Conservation (phyloP, 176 grass and related monocot genomes). For the Triticum timopheevii region DNA sequence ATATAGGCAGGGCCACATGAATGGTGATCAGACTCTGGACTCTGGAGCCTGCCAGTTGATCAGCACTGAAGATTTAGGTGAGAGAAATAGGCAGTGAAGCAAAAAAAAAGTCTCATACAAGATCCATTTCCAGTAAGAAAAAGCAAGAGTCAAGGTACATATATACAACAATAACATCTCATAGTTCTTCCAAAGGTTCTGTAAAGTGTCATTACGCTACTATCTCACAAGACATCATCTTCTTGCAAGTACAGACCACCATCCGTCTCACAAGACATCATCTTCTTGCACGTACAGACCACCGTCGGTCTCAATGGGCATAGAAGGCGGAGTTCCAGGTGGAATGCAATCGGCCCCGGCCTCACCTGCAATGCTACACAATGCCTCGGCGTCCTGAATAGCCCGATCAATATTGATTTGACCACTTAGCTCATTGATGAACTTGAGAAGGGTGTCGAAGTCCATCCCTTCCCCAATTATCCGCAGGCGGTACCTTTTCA, state of each 20-base stretch:
- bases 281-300: constrained; percentile 47
- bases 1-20: background rate
- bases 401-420: constrained; percentile 71
- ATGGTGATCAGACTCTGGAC: background rate
- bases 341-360: constrained; percentile 76
- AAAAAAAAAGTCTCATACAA: background rate
- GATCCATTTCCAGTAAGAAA: constrained; percentile 20
- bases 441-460: constrained; percentile 96
- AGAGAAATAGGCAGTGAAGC: background rate
- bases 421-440: constrained; percentile 95
- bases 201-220: background rate
- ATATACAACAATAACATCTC: constrained; percentile 11
- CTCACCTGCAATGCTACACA: constrained; percentile 65
- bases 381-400: constrained; percentile 75
- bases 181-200: constrained; percentile 25
- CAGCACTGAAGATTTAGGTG: background rate
- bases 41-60: background rate
- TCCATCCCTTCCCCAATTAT: constrained; percentile 96
- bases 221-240: constrained; percentile 29
- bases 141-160: background rate
- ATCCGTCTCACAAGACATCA: constrained; percentile 41
- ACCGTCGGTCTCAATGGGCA: constrained; percentile 68
- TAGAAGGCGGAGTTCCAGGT: constrained; percentile 82
- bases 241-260: constrained; percentile 48
- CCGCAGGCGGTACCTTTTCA: constrained; percentile 66